Conservation (phyloP, 768 basidiomycete species). For the Mycena rebaudengoi region DNA sequence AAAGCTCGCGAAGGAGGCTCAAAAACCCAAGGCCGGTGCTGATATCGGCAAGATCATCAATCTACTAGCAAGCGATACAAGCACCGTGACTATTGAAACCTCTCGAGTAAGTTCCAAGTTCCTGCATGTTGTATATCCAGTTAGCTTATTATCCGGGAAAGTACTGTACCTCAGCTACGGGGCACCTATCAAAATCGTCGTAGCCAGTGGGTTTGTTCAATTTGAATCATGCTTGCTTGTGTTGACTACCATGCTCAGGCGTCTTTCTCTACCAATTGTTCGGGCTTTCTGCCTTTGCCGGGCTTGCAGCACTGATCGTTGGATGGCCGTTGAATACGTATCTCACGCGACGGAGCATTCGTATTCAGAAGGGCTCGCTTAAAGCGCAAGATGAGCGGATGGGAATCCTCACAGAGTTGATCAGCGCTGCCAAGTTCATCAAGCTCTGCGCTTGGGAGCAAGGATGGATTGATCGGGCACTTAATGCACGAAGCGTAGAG, state of each 20-base stretch:
- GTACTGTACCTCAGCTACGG: constrained; percentile 14
- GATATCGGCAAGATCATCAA: constrained; percentile 92
- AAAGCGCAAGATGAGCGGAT: constrained; percentile 82
- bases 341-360: constrained; percentile 65
- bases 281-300: constrained; percentile 77
- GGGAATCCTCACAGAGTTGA: constrained; percentile 80
- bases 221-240: neutral
- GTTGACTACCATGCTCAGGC: too few species aligned
- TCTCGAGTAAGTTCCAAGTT: too few species aligned
- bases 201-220: constrained; percentile 8
- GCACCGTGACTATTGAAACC: constrained; percentile 50
- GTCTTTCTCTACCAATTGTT: constrained; percentile 48
- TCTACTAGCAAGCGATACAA: constrained; percentile 84
- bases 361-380: constrained; percentile 70
- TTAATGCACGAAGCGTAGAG: constrained; percentile 16
- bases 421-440: constrained; percentile 60
- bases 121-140: too few species aligned
- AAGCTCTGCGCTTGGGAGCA: constrained; percentile 52
- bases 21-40: constrained; percentile 69
- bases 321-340: constrained; percentile 78
- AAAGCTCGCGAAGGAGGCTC: constrained; percentile 52
- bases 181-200: constrained; percentile 22
- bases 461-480: constrained; percentile 21
- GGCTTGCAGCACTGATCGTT: constrained; percentile 69
- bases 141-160: too few species aligned